A percentile compares a stretch with the other conserved stretches of the same genome.
Conservation (phyloP, 371 early-diverging fungal species). For the Dentiscutata heterogama region DNA sequence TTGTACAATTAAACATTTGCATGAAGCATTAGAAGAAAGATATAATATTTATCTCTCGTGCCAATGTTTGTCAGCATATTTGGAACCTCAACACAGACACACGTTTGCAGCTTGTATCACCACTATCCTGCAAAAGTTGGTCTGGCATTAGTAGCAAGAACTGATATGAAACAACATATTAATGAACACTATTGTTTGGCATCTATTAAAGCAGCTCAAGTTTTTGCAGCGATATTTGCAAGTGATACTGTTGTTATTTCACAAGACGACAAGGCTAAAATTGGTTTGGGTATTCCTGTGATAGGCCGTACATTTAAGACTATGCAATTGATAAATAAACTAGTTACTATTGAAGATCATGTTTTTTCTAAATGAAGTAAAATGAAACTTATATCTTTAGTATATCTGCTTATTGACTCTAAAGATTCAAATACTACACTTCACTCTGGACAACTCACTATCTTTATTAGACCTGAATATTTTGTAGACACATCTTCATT, state of each 20-base stretch:
- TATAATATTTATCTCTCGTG: too few relatives aligned
- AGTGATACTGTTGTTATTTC: not conserved
- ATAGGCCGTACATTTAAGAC: not conserved
- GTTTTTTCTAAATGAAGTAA: not conserved
- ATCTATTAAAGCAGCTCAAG: not conserved
- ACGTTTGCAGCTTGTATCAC: not conserved
- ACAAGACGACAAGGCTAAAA: slow-evolving; percentile 5
- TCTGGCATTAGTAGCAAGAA: not conserved
- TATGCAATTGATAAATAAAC: not conserved
- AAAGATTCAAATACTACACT: too few relatives aligned
- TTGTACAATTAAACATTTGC: not conserved
- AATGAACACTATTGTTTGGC: not conserved
- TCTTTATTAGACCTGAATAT: not conserved
- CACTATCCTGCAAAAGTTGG: not conserved
- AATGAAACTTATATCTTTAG: not conserved
- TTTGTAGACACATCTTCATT: not conserved
- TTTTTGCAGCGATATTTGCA: not conserved
- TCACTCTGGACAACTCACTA: not conserved
- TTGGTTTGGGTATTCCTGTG: not conserved
- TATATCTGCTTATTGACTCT: not conserved
- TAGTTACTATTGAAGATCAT: not conserved
- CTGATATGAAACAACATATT: not conserved
- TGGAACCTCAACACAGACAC: too few relatives aligned
- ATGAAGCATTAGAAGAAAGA: not conserved
- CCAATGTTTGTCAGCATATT: too few relatives aligned